These are phyloP conservation scores for Byssoonygena ceratinophila DNA, from an alignment of 2,329 filamentous ascomycete genomes.

Conservation along the genomic window DNA sequence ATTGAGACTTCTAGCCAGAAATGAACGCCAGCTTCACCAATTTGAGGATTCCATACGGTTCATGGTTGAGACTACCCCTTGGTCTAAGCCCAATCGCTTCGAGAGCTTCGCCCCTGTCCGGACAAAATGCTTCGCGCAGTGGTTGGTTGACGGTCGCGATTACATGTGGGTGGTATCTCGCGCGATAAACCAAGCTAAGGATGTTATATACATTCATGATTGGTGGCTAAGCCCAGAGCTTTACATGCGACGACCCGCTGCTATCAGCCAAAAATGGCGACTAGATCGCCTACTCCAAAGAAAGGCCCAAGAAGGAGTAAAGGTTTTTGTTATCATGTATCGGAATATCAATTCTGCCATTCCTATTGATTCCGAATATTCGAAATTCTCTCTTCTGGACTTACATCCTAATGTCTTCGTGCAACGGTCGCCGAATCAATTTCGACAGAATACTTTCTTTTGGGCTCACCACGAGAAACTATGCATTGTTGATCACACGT, in stretches of 20 bases:
- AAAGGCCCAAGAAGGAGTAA: slow-evolving; percentile 81
- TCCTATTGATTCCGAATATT: slow-evolving; percentile 96
- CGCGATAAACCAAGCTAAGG: slow-evolving; percentile 78
- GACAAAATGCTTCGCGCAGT: slow-evolving; percentile 80
- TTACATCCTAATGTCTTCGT: slow-evolving; percentile 96
- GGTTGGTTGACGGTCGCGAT: slow-evolving; percentile 92
- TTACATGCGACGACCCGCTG: slow-evolving; percentile 71
- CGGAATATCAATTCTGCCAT: slow-evolving; percentile 94
- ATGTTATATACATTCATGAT: slow-evolving; percentile 90
- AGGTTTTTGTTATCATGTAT: slow-evolving; percentile 82
- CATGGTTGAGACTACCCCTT: slow-evolving; percentile 73
- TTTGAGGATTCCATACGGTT: slow-evolving; percentile 86
- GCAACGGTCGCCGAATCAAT: slow-evolving; percentile 90
- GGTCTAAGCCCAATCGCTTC: slow-evolving; percentile 75
- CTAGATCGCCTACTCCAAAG: slow-evolving; percentile 80
- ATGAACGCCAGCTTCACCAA: slow-evolving; percentile 77
- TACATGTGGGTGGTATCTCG: slow-evolving; percentile 92
- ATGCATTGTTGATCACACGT: slow-evolving; percentile 80
- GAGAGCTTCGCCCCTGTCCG: slow-evolving; percentile 82
- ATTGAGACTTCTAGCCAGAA: slow-evolving; percentile 79
- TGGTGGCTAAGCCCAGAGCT: slow-evolving; percentile 93
- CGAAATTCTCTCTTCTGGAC: slow-evolving; percentile 90
- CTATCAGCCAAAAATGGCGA: slow-evolving; percentile 72
- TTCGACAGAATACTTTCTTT: slow-evolving; percentile 98
- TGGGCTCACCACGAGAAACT: slow-evolving; percentile 98